Evolutionary conservation across 495 filamentous ascomycete genomes (phyloP).

Genomic region (Neurospora hispaniola): DNA sequence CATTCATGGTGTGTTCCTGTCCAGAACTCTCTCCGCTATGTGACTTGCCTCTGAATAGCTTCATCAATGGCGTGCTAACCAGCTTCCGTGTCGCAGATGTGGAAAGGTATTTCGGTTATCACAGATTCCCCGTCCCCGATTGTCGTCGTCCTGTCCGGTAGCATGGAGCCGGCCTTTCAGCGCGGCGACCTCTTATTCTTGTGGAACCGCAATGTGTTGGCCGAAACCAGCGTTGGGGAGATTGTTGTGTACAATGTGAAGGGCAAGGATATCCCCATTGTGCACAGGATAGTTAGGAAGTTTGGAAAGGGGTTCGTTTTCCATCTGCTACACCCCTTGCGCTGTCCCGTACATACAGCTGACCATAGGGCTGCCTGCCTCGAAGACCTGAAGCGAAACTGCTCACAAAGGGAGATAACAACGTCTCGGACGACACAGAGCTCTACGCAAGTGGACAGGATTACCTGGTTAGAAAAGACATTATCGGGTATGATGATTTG

Average conservation of each 20-base stretch:
- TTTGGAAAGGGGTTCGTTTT: conserved; percentile 48
- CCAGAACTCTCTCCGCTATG: background rate
- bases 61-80: background rate
- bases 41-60: background rate
- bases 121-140: conserved; percentile 86
- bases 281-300: conserved; percentile 72
- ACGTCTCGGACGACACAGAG: conserved; percentile 86
- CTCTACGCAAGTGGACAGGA: conserved; percentile 74
- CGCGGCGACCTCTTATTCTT: conserved; percentile 86
- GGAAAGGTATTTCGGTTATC: conserved; percentile 86
- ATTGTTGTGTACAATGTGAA: conserved; percentile 90
- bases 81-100: conserved; percentile 41
- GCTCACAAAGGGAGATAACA: conserved; percentile 98
- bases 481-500: conserved; percentile 50
- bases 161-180: conserved; percentile 97
- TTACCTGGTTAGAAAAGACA: conserved; percentile 76
- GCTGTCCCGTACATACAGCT: background rate
- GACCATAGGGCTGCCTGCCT: background rate
- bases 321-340: background rate
- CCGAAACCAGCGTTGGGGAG: conserved; percentile 69
- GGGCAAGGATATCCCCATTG: conserved; percentile 90
- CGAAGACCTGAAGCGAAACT: conserved; percentile 42
- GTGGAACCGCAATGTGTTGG: conserved; percentile 72
- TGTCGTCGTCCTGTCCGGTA: conserved; percentile 87
- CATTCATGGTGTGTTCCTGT: conserved; percentile 60